Evolutionary conservation across 495 filamentous ascomycete genomes (phyloP), one percentile per base, ranked within the genome.

Genomic region (Penicillium cinerascens): DNA sequence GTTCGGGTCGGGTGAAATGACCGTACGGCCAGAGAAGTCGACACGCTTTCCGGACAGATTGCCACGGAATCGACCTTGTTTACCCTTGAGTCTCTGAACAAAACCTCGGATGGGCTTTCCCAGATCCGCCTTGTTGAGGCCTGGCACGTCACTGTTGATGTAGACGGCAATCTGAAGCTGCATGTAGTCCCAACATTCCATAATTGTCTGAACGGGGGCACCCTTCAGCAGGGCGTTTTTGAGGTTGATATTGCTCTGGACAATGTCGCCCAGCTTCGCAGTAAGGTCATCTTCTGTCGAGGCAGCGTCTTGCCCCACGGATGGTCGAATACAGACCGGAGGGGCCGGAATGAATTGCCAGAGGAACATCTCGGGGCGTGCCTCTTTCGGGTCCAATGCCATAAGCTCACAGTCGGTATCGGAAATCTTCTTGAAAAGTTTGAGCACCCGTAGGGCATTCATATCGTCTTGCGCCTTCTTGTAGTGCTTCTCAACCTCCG

Each of bases 121-220:
- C 25, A 85, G 83, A 25, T 84, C 85, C 64, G 78, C 87, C 73
- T 78, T 79, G 54, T 90, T 85, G 15, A 97, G 78, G 7, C 91
- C 91, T 11, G 93, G 93, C n/a, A 92, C 86, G 61, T 95, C 91
- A 46, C 91, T 95, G 76, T 98, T 96, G 58, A 98, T 92, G 63
- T 97, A 97, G 77, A 97, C 90, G 23, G 92, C 93, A 47, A 97
- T 87, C 56, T 96, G 91, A 8, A 95, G 73, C 61, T 96, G 91
- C 60, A 98, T 75, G 61, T 91, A 97, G 61, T 97, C 93, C 95
- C 95, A 98, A 54, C 93, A 91, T 70, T 97, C 93, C 89, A 97
- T 96, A 46, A 97, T 88, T 2, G 85, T 91, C 57, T 87, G 81
- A 3, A 98, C 80, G 6, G 89, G 83, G 8, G 89, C 85, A 36